Evolutionary conservation across 768 basidiomycete genomes (phyloP).

Genomic region (Russula olivacea): DNA sequence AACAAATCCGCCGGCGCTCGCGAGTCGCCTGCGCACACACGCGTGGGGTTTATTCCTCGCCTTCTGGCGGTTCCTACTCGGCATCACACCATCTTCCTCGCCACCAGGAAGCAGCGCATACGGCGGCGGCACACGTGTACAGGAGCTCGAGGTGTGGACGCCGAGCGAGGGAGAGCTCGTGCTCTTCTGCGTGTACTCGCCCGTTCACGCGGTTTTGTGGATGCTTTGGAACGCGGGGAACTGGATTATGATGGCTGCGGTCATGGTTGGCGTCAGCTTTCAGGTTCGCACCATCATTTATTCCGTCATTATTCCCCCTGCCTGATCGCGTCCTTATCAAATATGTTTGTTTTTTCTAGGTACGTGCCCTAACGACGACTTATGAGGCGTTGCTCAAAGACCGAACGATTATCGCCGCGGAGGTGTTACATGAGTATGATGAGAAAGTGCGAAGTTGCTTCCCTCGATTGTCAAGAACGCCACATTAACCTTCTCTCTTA

Average conservation of each 20-base stretch:
- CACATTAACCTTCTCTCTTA: neutral
- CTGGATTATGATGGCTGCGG: constrained; percentile 65
- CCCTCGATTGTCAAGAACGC: neutral
- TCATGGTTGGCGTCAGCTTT: constrained; percentile 60
- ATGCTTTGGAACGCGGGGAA: constrained; percentile 61
- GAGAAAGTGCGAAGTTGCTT: constrained; percentile 47
- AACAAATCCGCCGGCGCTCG: constrained; percentile 38
- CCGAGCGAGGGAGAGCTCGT: constrained; percentile 66
- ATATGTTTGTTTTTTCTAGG: constrained; percentile 32
- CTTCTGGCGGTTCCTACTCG: constrained; percentile 63
- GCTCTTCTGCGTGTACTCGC: constrained; percentile 73
- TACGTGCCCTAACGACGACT: constrained; percentile 45
- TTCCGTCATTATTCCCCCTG: neutral
- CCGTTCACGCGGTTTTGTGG: constrained; percentile 71
- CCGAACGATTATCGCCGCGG: constrained; percentile 64
- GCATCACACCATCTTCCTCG: constrained; percentile 41
- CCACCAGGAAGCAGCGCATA: constrained; percentile 18
- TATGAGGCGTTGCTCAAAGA: constrained; percentile 70
- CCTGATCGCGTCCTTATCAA: neutral
- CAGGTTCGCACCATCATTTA: constrained; percentile 44
- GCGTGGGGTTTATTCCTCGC: constrained; percentile 49
- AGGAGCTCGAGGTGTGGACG: constrained; percentile 73
- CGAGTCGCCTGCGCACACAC: constrained; percentile 26
- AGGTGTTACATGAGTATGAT: constrained; percentile 83
- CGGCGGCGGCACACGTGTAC: constrained; percentile 40